Evolutionary conservation across 345 rosid genomes (phyloP).

Genomic region (Populus euphratica): DNA sequence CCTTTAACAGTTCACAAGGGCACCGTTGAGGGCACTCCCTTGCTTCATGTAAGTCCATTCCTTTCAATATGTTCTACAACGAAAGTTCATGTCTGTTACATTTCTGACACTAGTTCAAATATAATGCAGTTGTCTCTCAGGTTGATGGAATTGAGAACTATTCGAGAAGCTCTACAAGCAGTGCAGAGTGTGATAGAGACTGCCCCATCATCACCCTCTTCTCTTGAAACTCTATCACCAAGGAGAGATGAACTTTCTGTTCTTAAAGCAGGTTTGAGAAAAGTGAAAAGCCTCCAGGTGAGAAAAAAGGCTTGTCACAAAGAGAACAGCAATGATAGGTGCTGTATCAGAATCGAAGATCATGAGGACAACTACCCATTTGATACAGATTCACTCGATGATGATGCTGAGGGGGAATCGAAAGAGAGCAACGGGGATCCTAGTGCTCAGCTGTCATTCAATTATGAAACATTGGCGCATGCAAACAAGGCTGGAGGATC

Average conservation of each 20-base stretch:
- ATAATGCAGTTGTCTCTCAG: constrained; percentile 43
- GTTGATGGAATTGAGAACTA: constrained; percentile 26
- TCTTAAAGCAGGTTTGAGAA: constrained; percentile 45
- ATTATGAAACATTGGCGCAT: constrained; percentile 47
- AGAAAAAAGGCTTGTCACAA: constrained; percentile 36
- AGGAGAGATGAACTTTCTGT: constrained; percentile 42
- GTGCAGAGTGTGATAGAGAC: constrained; percentile 31
- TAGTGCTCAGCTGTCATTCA: constrained; percentile 32
- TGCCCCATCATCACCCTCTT: constrained; percentile 26
- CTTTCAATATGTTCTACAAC: neutral
- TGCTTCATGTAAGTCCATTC: constrained; percentile 31
- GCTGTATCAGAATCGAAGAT: constrained; percentile 24
- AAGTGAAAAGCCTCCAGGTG: constrained; percentile 42
- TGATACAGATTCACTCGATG: constrained; percentile 44
- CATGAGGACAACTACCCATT: constrained; percentile 23
- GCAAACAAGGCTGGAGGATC: constrained; percentile 43
- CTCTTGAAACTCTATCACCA: constrained; percentile 20
- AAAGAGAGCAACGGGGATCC: constrained; percentile 30
- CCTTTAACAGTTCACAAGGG: constrained; percentile 44
- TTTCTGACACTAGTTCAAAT: constrained; percentile 17
- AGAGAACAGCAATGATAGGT: constrained; percentile 31
- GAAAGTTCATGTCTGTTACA: neutral
- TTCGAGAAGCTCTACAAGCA: constrained; percentile 27
- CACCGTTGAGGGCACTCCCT: constrained; percentile 39
- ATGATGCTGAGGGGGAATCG: constrained; percentile 22